phyloP scores from a whole-genome alignment of 2,329 filamentous ascomycete species.

The Aspergillus brasiliensis region DNA sequence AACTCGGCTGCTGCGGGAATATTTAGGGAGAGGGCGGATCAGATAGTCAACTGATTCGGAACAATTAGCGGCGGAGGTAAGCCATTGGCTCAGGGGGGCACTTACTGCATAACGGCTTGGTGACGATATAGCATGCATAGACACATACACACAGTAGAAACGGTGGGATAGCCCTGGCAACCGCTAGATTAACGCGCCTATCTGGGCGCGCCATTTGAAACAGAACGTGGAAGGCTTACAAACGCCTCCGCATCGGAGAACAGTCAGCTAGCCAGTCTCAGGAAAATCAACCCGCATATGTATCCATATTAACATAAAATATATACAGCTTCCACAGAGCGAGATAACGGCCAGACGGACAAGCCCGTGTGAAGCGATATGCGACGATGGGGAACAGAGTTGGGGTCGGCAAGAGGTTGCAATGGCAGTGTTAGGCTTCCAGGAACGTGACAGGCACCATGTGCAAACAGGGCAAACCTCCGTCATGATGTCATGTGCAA shows the following conservation, averaged over 20 bases:
- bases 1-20: constrained; percentile 46
- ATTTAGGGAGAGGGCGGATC: constrained; percentile 51
- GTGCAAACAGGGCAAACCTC: constrained; percentile 19
- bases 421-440: not conserved
- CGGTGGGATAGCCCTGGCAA: constrained; percentile 68
- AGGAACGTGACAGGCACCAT: constrained; percentile 11
- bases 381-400: not conserved
- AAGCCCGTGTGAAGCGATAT: not conserved
- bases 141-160: constrained; percentile 67
- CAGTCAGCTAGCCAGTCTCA: constrained; percentile 5
- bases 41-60: constrained; percentile 68
- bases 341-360: not conserved
- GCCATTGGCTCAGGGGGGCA: constrained; percentile 18
- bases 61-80: constrained; percentile 3
- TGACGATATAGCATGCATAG: constrained; percentile 72
- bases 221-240: constrained; percentile 19
- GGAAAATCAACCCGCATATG: constrained; percentile 5
- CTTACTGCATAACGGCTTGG: constrained; percentile 69
- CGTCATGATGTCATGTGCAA: constrained; percentile 1
- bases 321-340: constrained; percentile 7
- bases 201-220: constrained; percentile 37
- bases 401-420: not conserved
- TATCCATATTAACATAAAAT: constrained; percentile 16
- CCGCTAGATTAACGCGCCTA: constrained; percentile 57
- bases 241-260: constrained; percentile 17